Evolutionary conservation across 2,329 filamentous ascomycete species (phyloP), one percentile per base, ranked within the genome.

Genomic region (Hirsutella minnesotensis): DNA sequence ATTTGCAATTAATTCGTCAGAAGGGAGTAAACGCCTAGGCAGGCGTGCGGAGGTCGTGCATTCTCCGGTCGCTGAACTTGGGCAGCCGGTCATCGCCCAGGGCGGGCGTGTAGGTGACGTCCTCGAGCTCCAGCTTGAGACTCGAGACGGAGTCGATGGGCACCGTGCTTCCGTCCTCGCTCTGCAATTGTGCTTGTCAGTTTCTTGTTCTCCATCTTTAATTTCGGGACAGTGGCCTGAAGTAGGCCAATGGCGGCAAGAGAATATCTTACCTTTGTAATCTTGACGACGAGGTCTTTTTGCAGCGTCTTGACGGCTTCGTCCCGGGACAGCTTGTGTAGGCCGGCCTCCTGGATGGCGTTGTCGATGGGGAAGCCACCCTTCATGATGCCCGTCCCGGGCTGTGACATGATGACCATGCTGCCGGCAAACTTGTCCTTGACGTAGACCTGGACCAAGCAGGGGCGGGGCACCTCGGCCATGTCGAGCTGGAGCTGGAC

Each of bases 341-440:
- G 53, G 29, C 79, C 80, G 1, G 77, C 80, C 3, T 68, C 51
- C 54, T 83, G 80, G 60, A 88, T 83, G 9, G 83, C 83, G 51
- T 81, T 78, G 46, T 66, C 63, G 40, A 70, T 61, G 39, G 69
- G 62, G 31, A 64, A 54, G 20, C 52, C 53, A 21, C 59, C 62
- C 44, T 62, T 47, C 5, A 59, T 38, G 22, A 47, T 55, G 39
- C 62, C 64, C 12, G 43, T 46, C 2, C 50, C 45, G 19, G 62
- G 64, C 48, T 60, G 59, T 44, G 50, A 51, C 59, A 66, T 61
- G 39, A 67, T 52, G 1, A 61, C 58, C 38, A 64, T 49, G 35
- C 53, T 58, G 18, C 60, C 62, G 15, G 59, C 58, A 13, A 49
- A 47, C 42, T 57, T 51, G 22, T 54, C 58, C 18, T 53, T 52